Evolutionary conservation across 1,284 basidiomycete species (phyloP).

Genomic region (Austroboletus olivaceoglutinosus): DNA sequence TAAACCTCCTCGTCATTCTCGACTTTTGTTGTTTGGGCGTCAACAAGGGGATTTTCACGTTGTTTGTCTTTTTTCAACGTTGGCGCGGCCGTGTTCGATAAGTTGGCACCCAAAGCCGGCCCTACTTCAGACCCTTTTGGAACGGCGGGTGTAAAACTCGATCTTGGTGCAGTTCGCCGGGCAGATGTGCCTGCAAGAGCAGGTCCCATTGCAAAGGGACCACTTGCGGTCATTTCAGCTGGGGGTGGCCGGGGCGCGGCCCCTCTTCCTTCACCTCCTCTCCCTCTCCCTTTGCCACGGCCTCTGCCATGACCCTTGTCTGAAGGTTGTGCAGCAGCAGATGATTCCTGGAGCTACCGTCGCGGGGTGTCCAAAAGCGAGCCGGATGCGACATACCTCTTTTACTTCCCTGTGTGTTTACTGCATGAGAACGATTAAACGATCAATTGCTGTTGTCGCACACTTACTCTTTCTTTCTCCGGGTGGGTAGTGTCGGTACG

Average conservation of each 20-base stretch:
- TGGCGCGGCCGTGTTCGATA: conserved; percentile 44
- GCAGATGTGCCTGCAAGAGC: conserved; percentile 57
- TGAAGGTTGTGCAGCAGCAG: conserved; percentile 25
- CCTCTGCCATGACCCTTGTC: conserved; percentile 46
- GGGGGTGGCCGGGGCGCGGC: conserved; percentile 47
- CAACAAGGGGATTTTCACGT: conserved; percentile 30
- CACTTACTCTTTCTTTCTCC: conserved; percentile 78
- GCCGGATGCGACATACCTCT: conserved; percentile 34
- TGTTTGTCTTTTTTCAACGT: conserved; percentile 42
- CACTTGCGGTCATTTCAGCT: conserved; percentile 76
- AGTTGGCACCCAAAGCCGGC: conserved; percentile 47
- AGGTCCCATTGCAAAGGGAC: conserved; percentile 83
- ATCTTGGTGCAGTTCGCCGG: conserved; percentile 49
- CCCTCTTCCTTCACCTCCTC: conserved; percentile 47
- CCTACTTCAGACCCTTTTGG: conserved; percentile 36
- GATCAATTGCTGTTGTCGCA: background rate
- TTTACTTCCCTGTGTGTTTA: conserved; percentile 38
- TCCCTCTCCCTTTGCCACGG: conserved; percentile 48
- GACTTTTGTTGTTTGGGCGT: conserved; percentile 28
- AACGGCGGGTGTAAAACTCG: conserved; percentile 49
- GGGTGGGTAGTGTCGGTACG: conserved; percentile 66
- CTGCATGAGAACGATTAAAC: conserved; percentile 16
- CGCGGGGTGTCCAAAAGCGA: background rate
- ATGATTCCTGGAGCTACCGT: conserved; percentile 40
- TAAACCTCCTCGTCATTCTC: conserved; percentile 67